These are phyloP conservation scores for Lathyrus oleraceus DNA, from an alignment of 306 rosid species.

Conservation along the genomic window DNA sequence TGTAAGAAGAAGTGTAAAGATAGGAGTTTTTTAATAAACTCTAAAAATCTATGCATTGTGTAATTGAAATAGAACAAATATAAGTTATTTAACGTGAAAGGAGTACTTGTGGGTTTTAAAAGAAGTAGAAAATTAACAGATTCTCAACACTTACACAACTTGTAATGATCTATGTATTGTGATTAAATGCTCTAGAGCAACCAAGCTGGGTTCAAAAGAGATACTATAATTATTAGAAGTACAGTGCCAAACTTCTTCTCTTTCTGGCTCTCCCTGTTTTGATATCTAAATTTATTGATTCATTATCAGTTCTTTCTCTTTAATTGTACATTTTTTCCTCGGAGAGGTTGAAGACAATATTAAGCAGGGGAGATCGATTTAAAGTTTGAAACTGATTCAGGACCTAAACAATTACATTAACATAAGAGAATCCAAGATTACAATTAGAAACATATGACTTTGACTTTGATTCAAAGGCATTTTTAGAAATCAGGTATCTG, in stretches of 20 bases:
- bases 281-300: background rate
- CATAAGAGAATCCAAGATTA: background rate
- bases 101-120: background rate
- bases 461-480: conserved; percentile 19
- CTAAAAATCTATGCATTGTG: no score
- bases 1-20: background rate
- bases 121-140: background rate
- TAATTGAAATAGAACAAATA: background rate
- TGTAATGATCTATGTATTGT: background rate
- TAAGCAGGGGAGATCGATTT: background rate
- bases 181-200: background rate
- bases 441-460: conserved; percentile 5
- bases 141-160: no score
- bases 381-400: conserved; percentile 8
- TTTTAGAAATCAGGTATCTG: conserved; percentile 36
- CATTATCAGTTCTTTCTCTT: background rate
- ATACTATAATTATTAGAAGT: background rate
- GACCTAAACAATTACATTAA: background rate
- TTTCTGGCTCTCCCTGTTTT: background rate
- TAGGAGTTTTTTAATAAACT: background rate
- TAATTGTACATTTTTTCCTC: background rate
- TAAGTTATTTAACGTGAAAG: no score
- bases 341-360: background rate
- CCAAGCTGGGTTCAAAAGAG: background rate
- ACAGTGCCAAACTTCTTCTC: background rate